A percentile compares a stretch with the other conserved stretches of the same genome.
These are phyloP conservation scores for Coffea canephora DNA, from an alignment of 257 asterid genomes.

Conservation along the genomic window DNA sequence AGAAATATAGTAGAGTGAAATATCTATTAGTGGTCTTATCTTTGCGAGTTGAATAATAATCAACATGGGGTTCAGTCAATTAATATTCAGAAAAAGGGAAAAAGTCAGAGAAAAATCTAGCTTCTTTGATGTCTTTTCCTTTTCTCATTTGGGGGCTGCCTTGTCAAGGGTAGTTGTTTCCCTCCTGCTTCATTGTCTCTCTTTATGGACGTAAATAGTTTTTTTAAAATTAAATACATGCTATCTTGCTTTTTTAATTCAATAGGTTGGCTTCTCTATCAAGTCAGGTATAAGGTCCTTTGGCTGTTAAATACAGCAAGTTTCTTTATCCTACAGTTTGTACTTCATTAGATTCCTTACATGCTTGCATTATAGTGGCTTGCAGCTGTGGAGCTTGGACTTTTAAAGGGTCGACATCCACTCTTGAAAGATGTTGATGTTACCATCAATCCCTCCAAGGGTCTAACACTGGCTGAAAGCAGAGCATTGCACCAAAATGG, in stretches of 20 bases:
- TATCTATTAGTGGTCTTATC: background rate
- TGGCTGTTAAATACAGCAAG: background rate
- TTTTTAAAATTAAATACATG: background rate
- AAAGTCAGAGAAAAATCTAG: background rate
- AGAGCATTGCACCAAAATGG: slow-evolving; percentile 35
- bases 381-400: slow-evolving; percentile 91
- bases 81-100: background rate
- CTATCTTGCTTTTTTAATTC: background rate
- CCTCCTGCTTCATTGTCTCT: background rate
- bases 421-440: slow-evolving; percentile 83
- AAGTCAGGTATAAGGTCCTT: background rate
- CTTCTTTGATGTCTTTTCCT: background rate
- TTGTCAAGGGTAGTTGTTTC: background rate
- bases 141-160: background rate
- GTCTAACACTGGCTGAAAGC: slow-evolving; percentile 40
- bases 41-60: background rate
- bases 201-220: background rate
- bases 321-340: slow-evolving; percentile 9
- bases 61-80: background rate
- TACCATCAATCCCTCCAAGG: slow-evolving; percentile 66
- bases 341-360: slow-evolving; percentile 17
- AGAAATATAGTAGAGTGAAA: background rate
- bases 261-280: background rate
- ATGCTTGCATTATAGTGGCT: slow-evolving; percentile 70
- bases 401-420: slow-evolving; percentile 96